Base-by-base conservation (phyloP, 305 asterid species). In the Fraxinus floribunda region DNA sequence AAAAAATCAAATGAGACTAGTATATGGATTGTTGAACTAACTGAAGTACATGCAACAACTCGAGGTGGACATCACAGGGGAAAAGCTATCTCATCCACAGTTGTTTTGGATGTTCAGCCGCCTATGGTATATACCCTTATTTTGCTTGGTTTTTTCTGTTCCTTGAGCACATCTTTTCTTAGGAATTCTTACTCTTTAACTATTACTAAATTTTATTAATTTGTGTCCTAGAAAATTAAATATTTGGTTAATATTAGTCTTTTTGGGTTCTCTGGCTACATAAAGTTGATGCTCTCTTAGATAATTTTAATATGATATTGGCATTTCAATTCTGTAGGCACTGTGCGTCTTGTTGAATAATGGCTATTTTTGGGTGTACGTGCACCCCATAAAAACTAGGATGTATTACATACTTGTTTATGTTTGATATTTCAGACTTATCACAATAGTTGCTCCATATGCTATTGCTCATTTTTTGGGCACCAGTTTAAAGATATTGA, bases 11-110 rank as follows among this genome's bases (percentile, higher is more conserved):
- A 96, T 72, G 98, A 92, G 89, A 96, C 99, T 22, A 93, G 98
- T 84, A 7, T 96, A 87, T 96, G 99, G 99, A 86, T 93, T 77
- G 99, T 96, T 85, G 97, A 93, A 91, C 91, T 96, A 38, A 86
- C 97, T 57, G 97, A 96, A 89, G 99, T 92, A 77, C 98, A 96
- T 87, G 99, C 99, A 57, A 89, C 95, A 81, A 91, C 97, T 80
- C 94, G 98, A 76, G 91, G 99, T 84, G 99, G 99, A 26, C 99
- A 93, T 83, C 99, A 95, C 84, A 92, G 95, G 82, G 99, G 98
- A 85, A 96, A 90, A 90, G 98, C 92, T 71, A 81, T 94, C 77
- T 92, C 98, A 77, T 88, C 99, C 52, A 84, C 84, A 34, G 89
- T 92, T 80, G 91, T 96, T 70, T 94, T 94, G 39, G 95, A 96